Base-by-base conservation (phyloP, 2,329 filamentous ascomycete species). In the Paecilomyces dactylethromorphus region DNA sequence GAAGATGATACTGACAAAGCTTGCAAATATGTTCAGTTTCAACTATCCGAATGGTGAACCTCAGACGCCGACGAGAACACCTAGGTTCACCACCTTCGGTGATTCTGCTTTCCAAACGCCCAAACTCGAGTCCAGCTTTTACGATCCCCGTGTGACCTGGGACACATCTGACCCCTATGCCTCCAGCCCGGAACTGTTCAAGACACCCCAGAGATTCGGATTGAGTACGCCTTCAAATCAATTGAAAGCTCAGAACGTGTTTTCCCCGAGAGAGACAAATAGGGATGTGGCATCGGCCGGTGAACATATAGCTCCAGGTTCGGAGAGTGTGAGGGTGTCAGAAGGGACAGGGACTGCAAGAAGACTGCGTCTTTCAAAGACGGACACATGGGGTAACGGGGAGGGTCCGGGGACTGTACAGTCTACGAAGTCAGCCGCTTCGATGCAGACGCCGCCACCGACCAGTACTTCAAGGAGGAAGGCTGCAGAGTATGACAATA, bases 381-480 rank as follows among this genome's bases (percentile, higher is more conserved):
- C 68, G 7, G 63, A 69, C 58, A 65, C 63, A 45, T 56, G 59
- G 49, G 45, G 64, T 57, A 58, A 61, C 49, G 69, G 75, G 51
- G 69, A 74, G 58, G 70, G 67, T 10, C 68, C 71, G 21, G 68
- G 67, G 15, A 69, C 71, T 15, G 66, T 71, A 53, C 70, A 69
- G 52, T 74, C 74, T 12, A 68, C 71, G 59, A 76, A 73, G 56
- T 78, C 75, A 8, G 76, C 76, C 29, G 75, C 75, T 33, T 77
- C 75, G 13, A 85, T 86, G 76, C 84, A 86, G 70, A 87, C 84
- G 12, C 84, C 84, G 33, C 84, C 84, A 54, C 84, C 84, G 2
- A 86, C 83, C 26, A 79, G 84, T 70, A 83, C 82, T 18, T 82
- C 79, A 5, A 78, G 79, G 66, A 79, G 81, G 62, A 77, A 76